Evolutionary conservation across 495 filamentous ascomycete genomes (phyloP).

Genomic region (Pseudoneurospora amorphoporcata): DNA sequence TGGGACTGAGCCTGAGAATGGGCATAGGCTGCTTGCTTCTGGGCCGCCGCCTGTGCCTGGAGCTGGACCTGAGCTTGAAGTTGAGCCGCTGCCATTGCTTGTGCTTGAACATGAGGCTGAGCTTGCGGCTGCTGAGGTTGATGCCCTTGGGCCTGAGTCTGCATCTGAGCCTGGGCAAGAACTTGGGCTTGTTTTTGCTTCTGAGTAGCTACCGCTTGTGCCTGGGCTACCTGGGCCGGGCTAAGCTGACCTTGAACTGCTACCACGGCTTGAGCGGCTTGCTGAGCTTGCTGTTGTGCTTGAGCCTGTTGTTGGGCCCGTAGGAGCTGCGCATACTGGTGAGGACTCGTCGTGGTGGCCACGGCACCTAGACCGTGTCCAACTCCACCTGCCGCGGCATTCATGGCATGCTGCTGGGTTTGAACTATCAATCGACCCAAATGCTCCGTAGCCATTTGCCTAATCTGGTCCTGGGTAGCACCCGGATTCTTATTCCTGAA

Average conservation of each 20-base stretch:
- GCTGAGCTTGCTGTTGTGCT: conserved; percentile 2
- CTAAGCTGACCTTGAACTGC: not conserved
- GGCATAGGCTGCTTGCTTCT: not conserved
- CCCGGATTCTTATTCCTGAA: conserved; percentile 40
- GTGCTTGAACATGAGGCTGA: not conserved
- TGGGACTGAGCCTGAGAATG: conserved; percentile 12
- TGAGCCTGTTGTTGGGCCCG: conserved; percentile 53
- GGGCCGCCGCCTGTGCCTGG: not conserved
- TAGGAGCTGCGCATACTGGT: conserved; percentile 65
- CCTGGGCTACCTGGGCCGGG: not conserved
- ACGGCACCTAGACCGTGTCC: conserved; percentile 19
- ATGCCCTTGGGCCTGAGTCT: not conserved
- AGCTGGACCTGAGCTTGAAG: not conserved
- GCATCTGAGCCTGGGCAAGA: conserved; percentile 7
- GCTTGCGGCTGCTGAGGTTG: not conserved
- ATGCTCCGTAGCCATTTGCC: conserved; percentile 50
- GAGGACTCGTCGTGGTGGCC: conserved; percentile 34
- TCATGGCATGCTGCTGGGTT: conserved; percentile 43
- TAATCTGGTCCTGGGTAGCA: conserved; percentile 47
- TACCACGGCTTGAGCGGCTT: not conserved
- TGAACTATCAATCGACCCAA: conserved; percentile 28
- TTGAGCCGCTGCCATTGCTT: not conserved
- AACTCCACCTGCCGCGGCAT: conserved; percentile 49
- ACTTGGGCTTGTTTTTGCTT: conserved; percentile 37
- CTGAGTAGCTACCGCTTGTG: conserved; percentile 32